These are phyloP conservation scores for Candida sanyaensis DNA, from an alignment of 1,139 yeast genomes.

Conservation along the genomic window DNA sequence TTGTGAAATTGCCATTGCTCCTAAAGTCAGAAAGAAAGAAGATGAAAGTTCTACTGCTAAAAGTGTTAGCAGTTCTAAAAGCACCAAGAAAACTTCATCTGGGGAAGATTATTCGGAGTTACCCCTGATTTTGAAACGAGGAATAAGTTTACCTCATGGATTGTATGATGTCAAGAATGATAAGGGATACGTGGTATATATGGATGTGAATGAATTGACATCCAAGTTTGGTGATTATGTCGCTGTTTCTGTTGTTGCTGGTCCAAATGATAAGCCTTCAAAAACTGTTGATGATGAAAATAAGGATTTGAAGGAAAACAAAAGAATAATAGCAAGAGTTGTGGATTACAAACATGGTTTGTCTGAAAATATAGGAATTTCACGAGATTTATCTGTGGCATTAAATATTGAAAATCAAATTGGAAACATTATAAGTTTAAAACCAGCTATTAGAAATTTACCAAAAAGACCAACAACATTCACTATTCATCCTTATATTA, in stretches of 20 bases:
- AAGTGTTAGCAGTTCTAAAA: conserved; percentile 23
- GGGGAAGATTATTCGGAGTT: conserved; percentile 28
- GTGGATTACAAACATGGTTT: conserved; percentile 30
- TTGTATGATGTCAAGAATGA: conserved; percentile 23
- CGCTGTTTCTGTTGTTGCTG: conserved; percentile 58
- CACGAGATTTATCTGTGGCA: conserved; percentile 58
- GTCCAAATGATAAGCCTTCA: conserved; percentile 42
- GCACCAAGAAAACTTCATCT: conserved; percentile 10
- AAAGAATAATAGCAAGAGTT: conserved; percentile 56
- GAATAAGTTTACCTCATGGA: conserved; percentile 57
- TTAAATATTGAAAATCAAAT: conserved; percentile 51
- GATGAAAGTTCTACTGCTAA: conserved; percentile 24
- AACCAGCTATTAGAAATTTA: conserved; percentile 45
- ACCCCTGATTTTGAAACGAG: conserved; percentile 52
- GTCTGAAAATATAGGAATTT: conserved; percentile 56
- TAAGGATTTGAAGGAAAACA: conserved; percentile 37
- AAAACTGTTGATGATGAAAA: conserved; percentile 11
- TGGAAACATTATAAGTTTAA: conserved; percentile 59
- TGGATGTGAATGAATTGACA: conserved; percentile 37
- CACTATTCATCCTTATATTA: conserved; percentile 58
- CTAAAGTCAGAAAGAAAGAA: conserved; percentile 55
- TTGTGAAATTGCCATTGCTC: conserved; percentile 84
- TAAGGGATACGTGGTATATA: conserved; percentile 44
- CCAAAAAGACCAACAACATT: conserved; percentile 44
- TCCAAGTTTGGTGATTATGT: conserved; percentile 43